Conservation (phyloP, 805 yeast species). For the Ogataea nonfermentans region DNA sequence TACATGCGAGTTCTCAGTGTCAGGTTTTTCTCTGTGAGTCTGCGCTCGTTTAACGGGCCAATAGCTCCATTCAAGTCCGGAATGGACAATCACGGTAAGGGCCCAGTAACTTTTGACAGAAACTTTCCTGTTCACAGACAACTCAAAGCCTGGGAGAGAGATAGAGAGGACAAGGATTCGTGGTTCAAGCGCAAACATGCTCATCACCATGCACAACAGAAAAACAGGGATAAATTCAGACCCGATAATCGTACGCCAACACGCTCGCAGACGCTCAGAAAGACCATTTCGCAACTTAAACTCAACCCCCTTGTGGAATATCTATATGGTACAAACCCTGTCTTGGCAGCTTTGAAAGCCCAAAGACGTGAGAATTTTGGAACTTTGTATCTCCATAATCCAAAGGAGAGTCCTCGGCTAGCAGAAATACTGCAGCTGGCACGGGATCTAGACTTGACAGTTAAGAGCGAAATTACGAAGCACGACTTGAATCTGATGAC, state of each 20-base stretch:
- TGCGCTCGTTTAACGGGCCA: conserved; percentile 17
- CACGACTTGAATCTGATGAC: conserved; percentile 61
- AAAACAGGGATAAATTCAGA: conserved; percentile 16
- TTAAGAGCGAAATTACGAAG: conserved; percentile 33
- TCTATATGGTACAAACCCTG: conserved; percentile 74
- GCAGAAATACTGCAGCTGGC: conserved; percentile 49
- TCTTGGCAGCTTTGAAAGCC: conserved; percentile 63
- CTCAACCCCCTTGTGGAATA: conserved; percentile 58
- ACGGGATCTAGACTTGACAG: conserved; percentile 39
- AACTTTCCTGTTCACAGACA: conserved; percentile 40
- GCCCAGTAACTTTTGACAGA: conserved; percentile 36
- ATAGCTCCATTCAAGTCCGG: conserved; percentile 30
- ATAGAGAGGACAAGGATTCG: conserved; percentile 57
- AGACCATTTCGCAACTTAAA: conserved; percentile 18
- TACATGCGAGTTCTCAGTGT: conserved; percentile 1
- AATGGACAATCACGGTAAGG: conserved; percentile 1
- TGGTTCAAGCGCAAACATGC: conserved; percentile 64
- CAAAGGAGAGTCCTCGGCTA: conserved; percentile 28
- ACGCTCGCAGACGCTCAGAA: conserved; percentile 10
- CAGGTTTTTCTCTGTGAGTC: neutral
- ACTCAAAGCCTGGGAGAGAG: conserved; percentile 65
- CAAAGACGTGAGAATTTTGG: conserved; percentile 52
- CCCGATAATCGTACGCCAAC: neutral
- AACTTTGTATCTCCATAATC: conserved; percentile 48
- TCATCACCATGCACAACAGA: conserved; percentile 56